Evolutionary conservation across 192 early-diverging fungal genomes (phyloP).

Genomic region (Dissophora ornata): DNA sequence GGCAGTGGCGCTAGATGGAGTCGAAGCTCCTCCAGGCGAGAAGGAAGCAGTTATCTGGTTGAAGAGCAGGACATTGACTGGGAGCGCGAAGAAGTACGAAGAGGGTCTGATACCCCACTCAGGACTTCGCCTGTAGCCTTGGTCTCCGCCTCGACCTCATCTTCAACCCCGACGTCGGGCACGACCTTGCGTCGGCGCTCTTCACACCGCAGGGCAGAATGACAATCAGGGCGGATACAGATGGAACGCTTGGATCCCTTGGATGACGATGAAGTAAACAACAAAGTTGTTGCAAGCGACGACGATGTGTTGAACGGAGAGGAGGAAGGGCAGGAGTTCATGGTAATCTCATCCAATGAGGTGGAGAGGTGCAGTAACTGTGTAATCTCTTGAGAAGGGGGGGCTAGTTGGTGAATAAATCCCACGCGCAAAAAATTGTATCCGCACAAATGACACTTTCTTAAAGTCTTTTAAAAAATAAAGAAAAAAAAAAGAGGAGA

Average conservation of each 20-base stretch:
- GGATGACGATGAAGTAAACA: conserved; percentile 9
- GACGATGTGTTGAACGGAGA: background rate
- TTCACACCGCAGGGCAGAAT: conserved; percentile 21
- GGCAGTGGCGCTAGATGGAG: too few species aligned
- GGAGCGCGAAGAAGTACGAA: conserved; percentile 30
- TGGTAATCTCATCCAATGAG: background rate
- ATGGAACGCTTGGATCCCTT: conserved; percentile 17
- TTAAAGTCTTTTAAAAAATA: too few species aligned
- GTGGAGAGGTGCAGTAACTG: conserved; percentile 16
- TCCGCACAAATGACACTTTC: too few species aligned
- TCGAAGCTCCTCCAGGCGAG: background rate
- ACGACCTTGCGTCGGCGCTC: conserved; percentile 1
- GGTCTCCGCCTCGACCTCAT: background rate
- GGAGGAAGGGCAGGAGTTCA: conserved; percentile 4
- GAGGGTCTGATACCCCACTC: background rate
- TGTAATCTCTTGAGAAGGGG: background rate
- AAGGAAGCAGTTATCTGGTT: background rate
- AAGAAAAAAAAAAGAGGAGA: too few species aligned
- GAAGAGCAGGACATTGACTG: conserved; percentile 33
- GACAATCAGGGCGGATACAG: conserved; percentile 49
- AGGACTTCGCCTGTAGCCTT: too few species aligned
- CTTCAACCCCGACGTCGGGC: background rate
- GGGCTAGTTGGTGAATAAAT: background rate
- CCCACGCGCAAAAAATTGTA: background rate
- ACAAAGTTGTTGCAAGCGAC: too few species aligned